These are phyloP conservation scores for Raphanus hybrid DNA, from an alignment of 441 rosid species.

Conservation along the genomic window DNA sequence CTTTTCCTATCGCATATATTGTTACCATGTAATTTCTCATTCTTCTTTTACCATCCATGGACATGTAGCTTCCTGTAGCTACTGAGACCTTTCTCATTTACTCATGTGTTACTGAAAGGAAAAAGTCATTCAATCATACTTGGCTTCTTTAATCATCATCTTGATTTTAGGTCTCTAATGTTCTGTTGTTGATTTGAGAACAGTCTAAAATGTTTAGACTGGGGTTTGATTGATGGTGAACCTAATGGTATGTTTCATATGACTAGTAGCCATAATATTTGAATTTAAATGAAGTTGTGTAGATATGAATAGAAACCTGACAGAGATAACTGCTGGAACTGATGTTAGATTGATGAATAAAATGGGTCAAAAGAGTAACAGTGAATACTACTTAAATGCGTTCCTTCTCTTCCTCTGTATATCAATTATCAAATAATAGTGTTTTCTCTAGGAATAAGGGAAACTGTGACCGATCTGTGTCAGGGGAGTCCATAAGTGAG, in stretches of 20 bases:
- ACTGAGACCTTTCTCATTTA: slow-evolving; percentile 22
- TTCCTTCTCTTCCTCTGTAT: slow-evolving; percentile 4
- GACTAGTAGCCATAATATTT: background rate
- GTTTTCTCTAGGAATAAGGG: slow-evolving; percentile 21
- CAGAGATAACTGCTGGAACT: slow-evolving; percentile 28
- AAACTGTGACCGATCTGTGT: slow-evolving; percentile 36
- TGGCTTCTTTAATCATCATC: slow-evolving; percentile 20
- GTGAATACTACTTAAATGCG: background rate
- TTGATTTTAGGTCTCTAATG: slow-evolving; percentile 19
- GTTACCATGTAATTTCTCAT: slow-evolving; percentile 39
- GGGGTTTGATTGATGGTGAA: slow-evolving; percentile 8
- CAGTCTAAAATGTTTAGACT: slow-evolving; percentile 4
- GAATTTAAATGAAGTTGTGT: background rate
- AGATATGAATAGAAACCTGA: background rate
- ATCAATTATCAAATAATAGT: slow-evolving; percentile 11
- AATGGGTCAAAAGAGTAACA: slow-evolving; percentile 28
- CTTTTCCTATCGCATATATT: slow-evolving; percentile 21
- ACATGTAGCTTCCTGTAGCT: slow-evolving; percentile 15
- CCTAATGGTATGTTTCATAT: slow-evolving; percentile 16
- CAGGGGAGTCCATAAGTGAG: slow-evolving; percentile 33
- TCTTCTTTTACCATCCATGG: slow-evolving; percentile 22
- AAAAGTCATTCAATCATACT: slow-evolving; percentile 2
- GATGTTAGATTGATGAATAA: slow-evolving; percentile 6
- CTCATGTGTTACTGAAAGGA: slow-evolving; percentile 14
- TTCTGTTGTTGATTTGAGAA: slow-evolving; percentile 2